Evolutionary conservation across 441 rosid genomes (phyloP).

Genomic region (Adansonia gregorii): DNA sequence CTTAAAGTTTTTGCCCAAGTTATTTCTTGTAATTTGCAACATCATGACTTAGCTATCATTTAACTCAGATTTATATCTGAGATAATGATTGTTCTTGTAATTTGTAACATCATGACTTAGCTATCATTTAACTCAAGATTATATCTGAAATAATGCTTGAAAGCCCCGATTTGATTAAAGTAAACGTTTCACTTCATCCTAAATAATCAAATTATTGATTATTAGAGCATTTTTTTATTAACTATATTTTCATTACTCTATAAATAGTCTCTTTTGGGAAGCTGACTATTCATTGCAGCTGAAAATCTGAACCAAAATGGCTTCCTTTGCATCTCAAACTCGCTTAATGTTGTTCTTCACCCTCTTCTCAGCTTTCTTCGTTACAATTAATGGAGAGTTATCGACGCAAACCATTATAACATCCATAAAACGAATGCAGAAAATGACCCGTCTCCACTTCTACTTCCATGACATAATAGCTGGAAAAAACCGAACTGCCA

Average conservation of each 20-base stretch:
- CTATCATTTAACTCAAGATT: too few relatives aligned
- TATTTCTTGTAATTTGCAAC: background rate
- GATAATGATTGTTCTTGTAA: too few relatives aligned
- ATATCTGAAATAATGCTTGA: background rate
- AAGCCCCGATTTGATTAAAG: background rate
- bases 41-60: background rate
- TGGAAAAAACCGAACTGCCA: constrained; percentile 23
- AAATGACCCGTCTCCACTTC: constrained; percentile 29
- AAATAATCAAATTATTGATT: background rate
- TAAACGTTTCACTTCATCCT: background rate
- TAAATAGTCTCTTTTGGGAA: background rate
- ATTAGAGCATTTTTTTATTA: too few relatives aligned
- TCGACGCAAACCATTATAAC: constrained; percentile 1
- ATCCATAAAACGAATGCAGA: constrained; percentile 18
- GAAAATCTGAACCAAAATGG: constrained; percentile 16
- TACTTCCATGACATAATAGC: constrained; percentile 26
- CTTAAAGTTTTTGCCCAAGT: background rate
- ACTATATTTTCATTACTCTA: background rate
- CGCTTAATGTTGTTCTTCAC: background rate
- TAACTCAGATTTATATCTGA: background rate
- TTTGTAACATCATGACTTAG: background rate
- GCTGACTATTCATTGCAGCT: background rate
- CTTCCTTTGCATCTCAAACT: background rate
- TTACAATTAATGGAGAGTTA: constrained; percentile 19
- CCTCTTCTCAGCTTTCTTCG: constrained; percentile 21